Percentiles rank a stretch among this genome's conserved stretches.
phyloP scores from a whole-genome alignment of 2,329 filamentous ascomycete genomes.

The Phaeosphaeriaceae sp. region DNA sequence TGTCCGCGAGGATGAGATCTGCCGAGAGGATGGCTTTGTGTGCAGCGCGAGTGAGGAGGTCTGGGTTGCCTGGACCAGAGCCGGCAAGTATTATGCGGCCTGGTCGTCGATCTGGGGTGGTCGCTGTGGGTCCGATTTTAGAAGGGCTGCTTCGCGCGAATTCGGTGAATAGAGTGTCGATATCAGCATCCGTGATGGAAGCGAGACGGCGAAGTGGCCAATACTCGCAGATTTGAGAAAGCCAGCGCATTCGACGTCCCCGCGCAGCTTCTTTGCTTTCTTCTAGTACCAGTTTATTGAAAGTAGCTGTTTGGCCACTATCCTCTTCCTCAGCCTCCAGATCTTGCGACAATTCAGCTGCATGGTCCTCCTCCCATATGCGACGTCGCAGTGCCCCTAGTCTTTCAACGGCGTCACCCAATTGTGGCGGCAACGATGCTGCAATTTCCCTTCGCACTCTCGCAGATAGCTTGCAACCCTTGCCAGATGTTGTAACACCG shows the following conservation, averaged over 20 bases:
- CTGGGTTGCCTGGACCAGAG: slow-evolving; percentile 90
- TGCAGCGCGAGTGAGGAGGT: slow-evolving; percentile 84
- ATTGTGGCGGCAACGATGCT: slow-evolving; percentile 73
- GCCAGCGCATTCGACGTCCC: slow-evolving; percentile 86
- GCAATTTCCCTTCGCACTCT: slow-evolving; percentile 89
- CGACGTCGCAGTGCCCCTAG: slow-evolving; percentile 65
- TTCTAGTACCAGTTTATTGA: slow-evolving; percentile 82
- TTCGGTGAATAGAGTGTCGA: slow-evolving; percentile 76
- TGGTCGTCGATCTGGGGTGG: slow-evolving; percentile 38
- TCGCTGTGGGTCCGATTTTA: slow-evolving; percentile 31
- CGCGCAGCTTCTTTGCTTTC: slow-evolving; percentile 77
- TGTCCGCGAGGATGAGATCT: slow-evolving; percentile 83
- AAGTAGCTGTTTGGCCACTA: slow-evolving; percentile 76
- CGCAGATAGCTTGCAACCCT: slow-evolving; percentile 91
- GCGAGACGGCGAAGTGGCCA: slow-evolving; percentile 90
- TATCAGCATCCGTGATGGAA: slow-evolving; percentile 78
- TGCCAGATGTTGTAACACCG: slow-evolving; percentile 92
- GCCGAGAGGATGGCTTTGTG: slow-evolving; percentile 77
- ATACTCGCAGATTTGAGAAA: slow-evolving; percentile 97
- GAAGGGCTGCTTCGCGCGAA: slow-evolving; percentile 61
- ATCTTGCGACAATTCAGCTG: slow-evolving; percentile 55
- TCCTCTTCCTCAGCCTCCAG: slow-evolving; percentile 65
- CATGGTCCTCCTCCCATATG: slow-evolving; percentile 58
- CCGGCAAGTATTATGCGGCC: slow-evolving; percentile 88
- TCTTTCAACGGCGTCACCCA: slow-evolving; percentile 78